Evolutionary conservation across 2,329 filamentous ascomycete species (phyloP), one percentile per base, ranked within the genome.

Genomic region (Pseudogymnoascus verrucosus): DNA sequence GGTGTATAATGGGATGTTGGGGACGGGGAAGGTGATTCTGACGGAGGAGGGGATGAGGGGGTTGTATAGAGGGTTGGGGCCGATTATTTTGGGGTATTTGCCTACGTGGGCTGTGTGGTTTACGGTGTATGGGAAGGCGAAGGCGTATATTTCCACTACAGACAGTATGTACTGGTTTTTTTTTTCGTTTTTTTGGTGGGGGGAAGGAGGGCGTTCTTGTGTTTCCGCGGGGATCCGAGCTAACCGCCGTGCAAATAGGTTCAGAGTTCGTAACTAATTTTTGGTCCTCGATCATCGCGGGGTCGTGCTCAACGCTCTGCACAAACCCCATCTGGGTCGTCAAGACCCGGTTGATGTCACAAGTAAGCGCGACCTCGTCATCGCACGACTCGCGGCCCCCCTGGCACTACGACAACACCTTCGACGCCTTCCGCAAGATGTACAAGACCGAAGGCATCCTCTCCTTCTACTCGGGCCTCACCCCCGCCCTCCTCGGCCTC

Each of bases 311-410:
- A 69, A 99, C 95, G 3, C 83, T 98, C 67, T 89, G 89, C 67
- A 99, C 95, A 23, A 99, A 98, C 75, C 95, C 95, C 0, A 99
- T 99, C 66, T 99, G 95, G 95, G 95, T 99, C 39, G 96, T 99
- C 79, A 99, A 99, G 78, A 99, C 95, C 60, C 84, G 95, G 69
- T 84, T 99, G 70, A 98, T 98, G 95, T 96, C 95, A 39, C 95
- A 98, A 78, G 89, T 87, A 21, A 87, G 84, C 68, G 75, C 80
- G 39, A 80, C 78, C 66, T 79, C 83, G 67, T 81, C 77, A 34
- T 80, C 77, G 71, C 73, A 82, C 74, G 73, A 74, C 67, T 82
- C 83, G 19, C 82, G 86, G 63, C 83, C 86, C n/a, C 88, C 88
- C 31, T 98, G 93, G 91, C 90, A 97, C 73, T 99, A 99, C 76